phyloP scores from a whole-genome alignment of 306 rosid genomes.

The Sindora glabra region DNA sequence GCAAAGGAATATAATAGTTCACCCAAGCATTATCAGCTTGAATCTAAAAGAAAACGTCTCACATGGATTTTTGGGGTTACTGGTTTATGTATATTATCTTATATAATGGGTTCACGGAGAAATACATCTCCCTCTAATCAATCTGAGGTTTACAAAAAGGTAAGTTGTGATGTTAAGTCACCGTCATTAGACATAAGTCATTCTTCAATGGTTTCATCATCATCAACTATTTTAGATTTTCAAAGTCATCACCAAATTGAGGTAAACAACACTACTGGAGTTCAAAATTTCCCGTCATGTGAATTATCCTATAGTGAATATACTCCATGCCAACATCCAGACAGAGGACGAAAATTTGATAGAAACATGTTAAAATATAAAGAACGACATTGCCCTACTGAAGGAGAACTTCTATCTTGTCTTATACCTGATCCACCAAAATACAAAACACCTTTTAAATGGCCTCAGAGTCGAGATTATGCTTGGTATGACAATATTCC shows the following conservation, averaged over 20 bases:
- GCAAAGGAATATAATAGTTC: slow-evolving; percentile 79
- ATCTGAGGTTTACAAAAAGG: slow-evolving; percentile 39
- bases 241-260: slow-evolving; percentile 63
- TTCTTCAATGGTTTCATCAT: slow-evolving; percentile 1
- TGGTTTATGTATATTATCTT: slow-evolving; percentile 68
- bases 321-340: slow-evolving; percentile 84
- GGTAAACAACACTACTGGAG: slow-evolving; percentile 29
- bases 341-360: slow-evolving; percentile 60
- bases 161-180: slow-evolving; percentile 39
- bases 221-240: slow-evolving; percentile 42
- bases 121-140: slow-evolving; percentile 35
- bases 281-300: slow-evolving; percentile 52
- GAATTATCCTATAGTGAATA: slow-evolving; percentile 57
- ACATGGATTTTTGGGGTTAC: slow-evolving; percentile 70
- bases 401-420: slow-evolving; percentile 60
- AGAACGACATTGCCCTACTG: slow-evolving; percentile 84
- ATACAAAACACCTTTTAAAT: slow-evolving; percentile 79
- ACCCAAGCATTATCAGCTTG: slow-evolving; percentile 73
- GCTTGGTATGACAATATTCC: slow-evolving; percentile 97
- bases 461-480: slow-evolving; percentile 92
- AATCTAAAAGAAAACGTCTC: slow-evolving; percentile 59
- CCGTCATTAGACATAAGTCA: background rate
- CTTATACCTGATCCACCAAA: slow-evolving; percentile 89
- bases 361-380: slow-evolving; percentile 78
- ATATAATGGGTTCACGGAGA: slow-evolving; percentile 74